Percentiles rank a stretch among this genome's conserved stretches.
phyloP scores from a whole-genome alignment of 495 filamentous ascomycete genomes.

The Lindgomyces ingoldianus region DNA sequence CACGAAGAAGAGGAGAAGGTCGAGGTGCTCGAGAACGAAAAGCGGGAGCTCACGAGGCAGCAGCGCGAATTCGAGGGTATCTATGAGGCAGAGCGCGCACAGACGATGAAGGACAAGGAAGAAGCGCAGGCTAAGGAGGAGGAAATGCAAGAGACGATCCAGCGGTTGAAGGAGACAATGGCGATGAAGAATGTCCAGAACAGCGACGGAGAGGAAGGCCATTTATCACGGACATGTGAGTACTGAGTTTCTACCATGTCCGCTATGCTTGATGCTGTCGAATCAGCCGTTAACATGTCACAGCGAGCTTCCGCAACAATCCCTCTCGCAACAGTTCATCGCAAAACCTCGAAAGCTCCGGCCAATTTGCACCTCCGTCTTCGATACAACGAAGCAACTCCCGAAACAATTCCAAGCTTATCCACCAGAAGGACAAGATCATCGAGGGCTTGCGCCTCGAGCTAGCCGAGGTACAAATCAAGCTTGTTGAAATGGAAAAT shows the following conservation, averaged over 20 bases:
- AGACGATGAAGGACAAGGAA: conserved; percentile 87
- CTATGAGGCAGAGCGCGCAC: conserved; percentile 84
- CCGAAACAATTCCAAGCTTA: conserved; percentile 78
- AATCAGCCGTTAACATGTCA: conserved; percentile 18
- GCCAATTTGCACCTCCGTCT: conserved; percentile 85
- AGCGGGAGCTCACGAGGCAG: conserved; percentile 73
- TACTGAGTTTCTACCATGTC: neutral
- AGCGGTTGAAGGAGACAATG: conserved; percentile 84
- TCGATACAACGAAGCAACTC: conserved; percentile 78
- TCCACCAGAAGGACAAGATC: conserved; percentile 92
- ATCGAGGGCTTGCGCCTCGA: conserved; percentile 91
- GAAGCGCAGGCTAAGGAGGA: conserved; percentile 80
- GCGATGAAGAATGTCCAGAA: conserved; percentile 65
- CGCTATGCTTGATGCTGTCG: neutral
- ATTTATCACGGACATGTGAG: conserved; percentile 72
- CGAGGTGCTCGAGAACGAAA: conserved; percentile 75
- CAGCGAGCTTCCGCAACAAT: conserved; percentile 41
- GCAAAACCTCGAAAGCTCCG: conserved; percentile 38
- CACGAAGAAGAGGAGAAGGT: conserved; percentile 82
- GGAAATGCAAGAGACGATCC: conserved; percentile 83
- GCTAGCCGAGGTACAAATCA: conserved; percentile 92
- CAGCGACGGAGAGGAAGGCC: conserved; percentile 64
- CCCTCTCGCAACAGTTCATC: conserved; percentile 34
- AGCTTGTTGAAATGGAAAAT: conserved; percentile 92
- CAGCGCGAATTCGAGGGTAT: conserved; percentile 85